Evolutionary conservation across 495 filamentous ascomycete species (phyloP).

Genomic region (Umbilicaria muhlenbergii): DNA sequence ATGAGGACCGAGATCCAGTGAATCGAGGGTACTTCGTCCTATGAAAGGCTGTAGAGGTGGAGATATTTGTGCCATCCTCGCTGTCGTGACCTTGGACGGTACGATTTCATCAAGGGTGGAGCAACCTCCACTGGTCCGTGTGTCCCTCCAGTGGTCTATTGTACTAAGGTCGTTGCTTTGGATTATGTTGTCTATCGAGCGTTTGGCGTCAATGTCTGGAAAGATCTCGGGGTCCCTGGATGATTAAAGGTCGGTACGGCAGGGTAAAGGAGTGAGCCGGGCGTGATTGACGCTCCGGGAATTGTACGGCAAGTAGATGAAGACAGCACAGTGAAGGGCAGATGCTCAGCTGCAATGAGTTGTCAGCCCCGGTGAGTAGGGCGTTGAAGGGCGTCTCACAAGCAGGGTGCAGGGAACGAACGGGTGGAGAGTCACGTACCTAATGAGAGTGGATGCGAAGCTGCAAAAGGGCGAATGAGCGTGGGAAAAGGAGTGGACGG

Average conservation of each 20-base stretch:
- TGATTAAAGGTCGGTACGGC: no score
- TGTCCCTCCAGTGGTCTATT: no score
- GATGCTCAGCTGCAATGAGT: not conserved
- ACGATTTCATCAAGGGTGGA: not conserved
- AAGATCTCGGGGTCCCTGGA: no score
- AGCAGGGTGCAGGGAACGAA: constrained; percentile 7
- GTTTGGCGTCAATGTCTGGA: no score
- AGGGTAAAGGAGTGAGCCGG: no score
- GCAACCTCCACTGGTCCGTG: no score
- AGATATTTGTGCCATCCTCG: constrained; percentile 7
- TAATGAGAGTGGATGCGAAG: constrained; percentile 1
- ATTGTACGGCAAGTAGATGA: not conserved
- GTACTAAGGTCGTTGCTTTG: no score
- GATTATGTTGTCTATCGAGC: no score
- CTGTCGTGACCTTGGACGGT: not conserved
- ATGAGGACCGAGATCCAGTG: not conserved
- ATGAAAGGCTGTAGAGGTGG: constrained; percentile 6
- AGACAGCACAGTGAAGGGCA: not conserved
- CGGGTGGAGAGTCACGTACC: not conserved
- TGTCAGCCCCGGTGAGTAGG: not conserved
- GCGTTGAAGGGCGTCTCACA: not conserved
- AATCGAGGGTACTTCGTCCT: not conserved
- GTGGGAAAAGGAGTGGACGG: constrained; percentile 13
- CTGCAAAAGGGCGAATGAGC: constrained; percentile 1
- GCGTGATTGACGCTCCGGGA: not conserved